A percentile compares a stretch with the other conserved stretches of the same genome.
These are phyloP conservation scores for Vigna hirtella DNA, from an alignment of 306 rosid genomes.

Conservation along the genomic window DNA sequence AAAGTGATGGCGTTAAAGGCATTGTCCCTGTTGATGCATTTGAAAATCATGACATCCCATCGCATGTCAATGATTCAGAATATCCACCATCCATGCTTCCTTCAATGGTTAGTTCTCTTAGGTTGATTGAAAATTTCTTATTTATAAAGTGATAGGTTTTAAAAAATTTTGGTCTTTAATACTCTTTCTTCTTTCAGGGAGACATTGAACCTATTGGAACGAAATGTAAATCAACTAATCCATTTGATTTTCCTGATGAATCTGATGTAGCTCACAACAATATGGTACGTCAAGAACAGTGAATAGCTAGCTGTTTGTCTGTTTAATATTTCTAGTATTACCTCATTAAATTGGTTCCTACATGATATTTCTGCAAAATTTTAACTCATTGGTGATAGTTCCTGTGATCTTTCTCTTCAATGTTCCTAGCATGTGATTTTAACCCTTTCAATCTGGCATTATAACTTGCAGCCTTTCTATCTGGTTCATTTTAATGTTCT, in stretches of 20 bases:
- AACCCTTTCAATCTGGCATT: slow-evolving; percentile 42
- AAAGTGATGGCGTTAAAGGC: slow-evolving; percentile 40
- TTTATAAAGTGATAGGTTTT: slow-evolving; percentile 13
- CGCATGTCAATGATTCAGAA: slow-evolving; percentile 40
- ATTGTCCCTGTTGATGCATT: slow-evolving; percentile 42
- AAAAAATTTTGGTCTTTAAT: slow-evolving; percentile 1
- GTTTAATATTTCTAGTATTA: neutral
- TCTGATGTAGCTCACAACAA: slow-evolving; percentile 63
- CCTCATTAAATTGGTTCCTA: neutral
- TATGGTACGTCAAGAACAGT: slow-evolving; percentile 54
- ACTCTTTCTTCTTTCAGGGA: slow-evolving; percentile 54
- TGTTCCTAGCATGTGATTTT: slow-evolving; percentile 46
- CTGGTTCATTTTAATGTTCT: slow-evolving; percentile 14
- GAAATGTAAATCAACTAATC: slow-evolving; percentile 67
- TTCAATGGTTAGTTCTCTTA: slow-evolving; percentile 50
- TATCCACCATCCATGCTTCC: slow-evolving; percentile 45
- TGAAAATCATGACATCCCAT: slow-evolving; percentile 44
- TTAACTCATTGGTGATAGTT: slow-evolving; percentile 22
- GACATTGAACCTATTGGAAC: slow-evolving; percentile 50
- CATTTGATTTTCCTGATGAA: slow-evolving; percentile 75
- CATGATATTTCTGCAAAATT: neutral
- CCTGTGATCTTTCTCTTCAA: slow-evolving; percentile 40
- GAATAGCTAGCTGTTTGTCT: neutral
- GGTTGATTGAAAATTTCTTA: slow-evolving; percentile 35
- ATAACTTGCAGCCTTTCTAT: slow-evolving; percentile 3